These are phyloP conservation scores for Chlorella sp. DNA, from an alignment of 139 green algal species.

Conservation along the genomic window DNA sequence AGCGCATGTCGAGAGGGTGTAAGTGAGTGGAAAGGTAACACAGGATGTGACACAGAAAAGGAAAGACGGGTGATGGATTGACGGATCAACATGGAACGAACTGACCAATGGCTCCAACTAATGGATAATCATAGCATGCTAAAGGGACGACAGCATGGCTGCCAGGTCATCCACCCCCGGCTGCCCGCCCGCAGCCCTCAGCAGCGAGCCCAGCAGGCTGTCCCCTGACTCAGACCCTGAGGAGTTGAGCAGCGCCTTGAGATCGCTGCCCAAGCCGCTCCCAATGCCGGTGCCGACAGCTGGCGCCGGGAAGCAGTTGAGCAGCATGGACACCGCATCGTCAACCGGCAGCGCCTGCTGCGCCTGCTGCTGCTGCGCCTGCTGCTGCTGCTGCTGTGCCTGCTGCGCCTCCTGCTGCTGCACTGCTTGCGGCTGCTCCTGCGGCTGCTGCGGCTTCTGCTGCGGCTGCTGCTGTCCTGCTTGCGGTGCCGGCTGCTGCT, in stretches of 20 bases:
- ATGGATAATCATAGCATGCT: no score
- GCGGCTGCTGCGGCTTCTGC: no score
- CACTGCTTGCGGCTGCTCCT: no score
- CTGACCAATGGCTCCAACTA: no score
- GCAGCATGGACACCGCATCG: background rate
- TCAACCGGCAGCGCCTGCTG: background rate
- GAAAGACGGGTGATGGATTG: no score
- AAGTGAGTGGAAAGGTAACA: no score
- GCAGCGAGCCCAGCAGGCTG: conserved; percentile 2
- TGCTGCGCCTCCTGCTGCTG: background rate
- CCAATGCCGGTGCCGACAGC: background rate
- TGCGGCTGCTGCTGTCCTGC: no score
- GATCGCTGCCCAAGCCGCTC: background rate
- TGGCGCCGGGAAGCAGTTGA: background rate
- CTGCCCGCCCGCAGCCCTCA: background rate
- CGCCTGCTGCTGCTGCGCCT: background rate
- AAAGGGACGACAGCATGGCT: background rate
- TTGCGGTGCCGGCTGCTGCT: no score
- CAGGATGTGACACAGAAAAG: no score
- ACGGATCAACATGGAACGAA: no score
- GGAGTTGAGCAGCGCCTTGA: background rate
- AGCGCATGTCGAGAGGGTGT: no score
- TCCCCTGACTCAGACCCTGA: background rate
- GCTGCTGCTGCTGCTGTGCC: background rate
- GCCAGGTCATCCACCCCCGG: background rate